phyloP scores from a whole-genome alignment of 768 basidiomycete species.

The Boletus sp. region DNA sequence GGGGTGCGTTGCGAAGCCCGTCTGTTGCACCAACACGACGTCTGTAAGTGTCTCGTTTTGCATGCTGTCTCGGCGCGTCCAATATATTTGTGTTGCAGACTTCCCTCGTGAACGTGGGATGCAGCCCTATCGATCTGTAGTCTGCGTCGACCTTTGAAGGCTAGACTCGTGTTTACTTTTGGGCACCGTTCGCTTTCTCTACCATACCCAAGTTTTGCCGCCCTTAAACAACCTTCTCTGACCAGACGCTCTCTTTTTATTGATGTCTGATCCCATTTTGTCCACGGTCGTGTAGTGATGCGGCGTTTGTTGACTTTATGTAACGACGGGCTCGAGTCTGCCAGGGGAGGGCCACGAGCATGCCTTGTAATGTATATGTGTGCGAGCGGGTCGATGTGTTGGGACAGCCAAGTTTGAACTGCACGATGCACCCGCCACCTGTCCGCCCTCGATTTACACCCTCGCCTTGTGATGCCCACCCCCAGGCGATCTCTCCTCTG shows the following conservation, averaged over 20 bases:
- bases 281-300: conserved; percentile 14
- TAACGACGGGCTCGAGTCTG: not conserved
- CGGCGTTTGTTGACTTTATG: conserved; percentile 6
- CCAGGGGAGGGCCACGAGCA: not conserved
- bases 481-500: conserved; percentile 1
- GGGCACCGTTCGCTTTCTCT: conserved; percentile 21
- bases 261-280: conserved; percentile 20
- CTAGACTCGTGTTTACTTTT: not conserved
- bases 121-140: conserved; percentile 12
- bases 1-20: conserved; percentile 15
- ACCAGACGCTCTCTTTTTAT: conserved; percentile 25
- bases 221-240: conserved; percentile 7
- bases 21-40: conserved; percentile 22
- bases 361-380: conserved; percentile 15
- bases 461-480: conserved; percentile 12
- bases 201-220: conserved; percentile 11
- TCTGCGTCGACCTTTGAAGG: conserved; percentile 1
- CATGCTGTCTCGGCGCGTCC: not conserved
- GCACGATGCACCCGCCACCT: not conserved
- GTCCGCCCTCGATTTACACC: conserved; percentile 26
- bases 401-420: not conserved
- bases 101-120: conserved; percentile 28
- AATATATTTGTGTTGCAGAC: conserved; percentile 2
- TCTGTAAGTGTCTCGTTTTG: conserved; percentile 9
- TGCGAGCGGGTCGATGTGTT: conserved; percentile 12